These are phyloP conservation scores for Lachnellula willkommii DNA, from an alignment of 2,329 filamentous ascomycete genomes.

Conservation along the genomic window DNA sequence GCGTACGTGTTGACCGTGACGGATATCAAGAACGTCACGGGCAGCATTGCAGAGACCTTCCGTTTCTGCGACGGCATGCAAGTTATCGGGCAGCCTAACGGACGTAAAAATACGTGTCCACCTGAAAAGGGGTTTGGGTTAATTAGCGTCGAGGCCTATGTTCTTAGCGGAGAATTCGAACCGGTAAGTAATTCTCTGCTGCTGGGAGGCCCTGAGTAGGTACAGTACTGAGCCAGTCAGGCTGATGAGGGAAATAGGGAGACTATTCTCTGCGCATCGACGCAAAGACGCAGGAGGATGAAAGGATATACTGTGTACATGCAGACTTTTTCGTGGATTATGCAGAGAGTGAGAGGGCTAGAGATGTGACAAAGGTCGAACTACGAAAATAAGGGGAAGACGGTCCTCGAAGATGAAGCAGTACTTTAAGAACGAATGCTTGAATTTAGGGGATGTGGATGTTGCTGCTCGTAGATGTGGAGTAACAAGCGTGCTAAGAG, in stretches of 20 bases:
- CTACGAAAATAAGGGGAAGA: no score
- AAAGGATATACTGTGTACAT: conserved; percentile 5
- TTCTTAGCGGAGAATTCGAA: neutral
- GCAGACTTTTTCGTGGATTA: neutral
- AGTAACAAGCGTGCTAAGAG: no score
- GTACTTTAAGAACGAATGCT: no score
- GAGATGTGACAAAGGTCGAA: no score
- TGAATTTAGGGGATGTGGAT: no score
- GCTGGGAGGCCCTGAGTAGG: no score
- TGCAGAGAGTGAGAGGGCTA: neutral
- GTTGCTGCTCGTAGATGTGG: no score
- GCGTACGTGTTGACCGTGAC: neutral
- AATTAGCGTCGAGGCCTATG: neutral
- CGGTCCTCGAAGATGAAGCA: no score
- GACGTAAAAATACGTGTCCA: conserved; percentile 1
- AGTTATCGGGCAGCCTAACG: conserved; percentile 1
- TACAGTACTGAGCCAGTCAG: no score
- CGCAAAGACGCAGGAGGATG: conserved; percentile 1
- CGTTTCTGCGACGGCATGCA: conserved; percentile 1
- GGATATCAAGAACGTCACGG: neutral
- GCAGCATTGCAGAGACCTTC: neutral
- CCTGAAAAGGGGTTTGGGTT: conserved; percentile 2
- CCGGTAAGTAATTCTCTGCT: no score
- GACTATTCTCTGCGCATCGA: conserved; percentile 2
- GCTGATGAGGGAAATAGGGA: neutral